These are phyloP conservation scores for Pseudonitzschia multiseries DNA, from an alignment of 108 stramenopile genomes.

Conservation along the genomic window DNA sequence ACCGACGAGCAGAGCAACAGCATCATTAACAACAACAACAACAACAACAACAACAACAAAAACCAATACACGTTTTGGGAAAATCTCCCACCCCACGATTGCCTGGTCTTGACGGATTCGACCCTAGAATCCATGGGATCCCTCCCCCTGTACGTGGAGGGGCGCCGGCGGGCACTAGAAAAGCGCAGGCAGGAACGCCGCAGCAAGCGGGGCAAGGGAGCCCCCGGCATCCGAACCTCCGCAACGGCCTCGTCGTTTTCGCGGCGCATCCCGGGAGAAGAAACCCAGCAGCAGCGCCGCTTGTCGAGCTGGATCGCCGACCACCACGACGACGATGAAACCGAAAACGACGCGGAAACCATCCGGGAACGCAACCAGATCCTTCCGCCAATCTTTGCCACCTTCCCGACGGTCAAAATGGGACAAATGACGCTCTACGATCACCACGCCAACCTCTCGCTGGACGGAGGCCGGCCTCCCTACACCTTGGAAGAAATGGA, in stretches of 20 bases:
- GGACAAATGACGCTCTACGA: conserved; percentile 97
- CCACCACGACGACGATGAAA: background rate
- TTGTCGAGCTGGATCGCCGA: no score
- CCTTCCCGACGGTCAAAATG: conserved; percentile 94
- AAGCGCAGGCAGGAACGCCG: background rate
- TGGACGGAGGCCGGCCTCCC: conserved; percentile 71
- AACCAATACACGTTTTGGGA: conserved; percentile 6
- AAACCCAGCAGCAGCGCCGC: background rate
- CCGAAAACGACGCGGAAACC: background rate
- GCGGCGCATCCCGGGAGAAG: background rate
- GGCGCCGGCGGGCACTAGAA: background rate
- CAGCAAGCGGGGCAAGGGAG: background rate
- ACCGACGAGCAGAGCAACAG: background rate
- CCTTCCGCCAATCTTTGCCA: conserved; percentile 85
- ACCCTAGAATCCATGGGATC: conserved; percentile 60
- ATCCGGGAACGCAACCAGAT: background rate
- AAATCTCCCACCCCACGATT: conserved; percentile 60
- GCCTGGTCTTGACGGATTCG: conserved; percentile 70
- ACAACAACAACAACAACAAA: background rate
- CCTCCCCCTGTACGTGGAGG: conserved; percentile 33
- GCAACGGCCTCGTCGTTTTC: background rate
- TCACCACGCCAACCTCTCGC: conserved; percentile 73
- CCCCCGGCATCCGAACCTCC: background rate
- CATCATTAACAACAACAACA: background rate
- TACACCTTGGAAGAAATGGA: conserved; percentile 90